Conservation (phyloP, 2,329 filamentous ascomycete species). For the Penicillium capsulatum region DNA sequence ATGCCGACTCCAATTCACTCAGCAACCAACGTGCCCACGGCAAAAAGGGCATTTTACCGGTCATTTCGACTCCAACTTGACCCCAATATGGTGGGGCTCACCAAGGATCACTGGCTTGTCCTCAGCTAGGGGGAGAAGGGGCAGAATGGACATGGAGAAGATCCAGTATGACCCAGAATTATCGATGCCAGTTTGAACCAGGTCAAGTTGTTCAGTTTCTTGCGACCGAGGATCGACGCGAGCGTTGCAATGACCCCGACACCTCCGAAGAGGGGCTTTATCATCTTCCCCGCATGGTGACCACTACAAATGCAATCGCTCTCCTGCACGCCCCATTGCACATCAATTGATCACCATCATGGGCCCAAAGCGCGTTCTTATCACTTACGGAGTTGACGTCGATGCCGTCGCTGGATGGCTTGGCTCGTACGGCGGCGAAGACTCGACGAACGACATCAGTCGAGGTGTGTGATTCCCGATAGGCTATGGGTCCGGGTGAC, state of each 20-base stretch:
- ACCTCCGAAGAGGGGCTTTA: constrained; percentile 5
- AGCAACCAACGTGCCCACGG: no score
- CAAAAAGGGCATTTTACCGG: no score
- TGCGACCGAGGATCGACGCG: background rate
- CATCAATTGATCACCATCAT: constrained; percentile 11
- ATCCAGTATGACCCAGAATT: no score
- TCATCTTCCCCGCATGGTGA: constrained; percentile 16
- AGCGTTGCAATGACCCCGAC: constrained; percentile 6
- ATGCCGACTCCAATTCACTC: background rate
- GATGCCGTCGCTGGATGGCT: constrained; percentile 34
- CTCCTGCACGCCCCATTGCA: no score
- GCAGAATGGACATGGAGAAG: background rate
- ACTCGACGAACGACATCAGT: constrained; percentile 32
- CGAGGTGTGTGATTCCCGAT: constrained; percentile 23
- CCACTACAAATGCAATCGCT: constrained; percentile 4
- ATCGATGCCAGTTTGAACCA: no score
- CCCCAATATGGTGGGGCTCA: constrained; percentile 11
- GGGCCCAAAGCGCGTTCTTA: constrained; percentile 26
- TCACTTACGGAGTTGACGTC: constrained; percentile 32
- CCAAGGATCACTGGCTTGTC: constrained; percentile 1
- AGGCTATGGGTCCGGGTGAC: background rate
- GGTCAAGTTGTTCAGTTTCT: background rate
- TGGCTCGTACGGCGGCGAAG: constrained; percentile 33
- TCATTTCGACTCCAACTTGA: constrained; percentile 12
- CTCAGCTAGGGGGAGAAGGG: background rate